Base-by-base conservation (phyloP, 164 flowering plant genomes). In the Vitis rotundifolia region DNA sequence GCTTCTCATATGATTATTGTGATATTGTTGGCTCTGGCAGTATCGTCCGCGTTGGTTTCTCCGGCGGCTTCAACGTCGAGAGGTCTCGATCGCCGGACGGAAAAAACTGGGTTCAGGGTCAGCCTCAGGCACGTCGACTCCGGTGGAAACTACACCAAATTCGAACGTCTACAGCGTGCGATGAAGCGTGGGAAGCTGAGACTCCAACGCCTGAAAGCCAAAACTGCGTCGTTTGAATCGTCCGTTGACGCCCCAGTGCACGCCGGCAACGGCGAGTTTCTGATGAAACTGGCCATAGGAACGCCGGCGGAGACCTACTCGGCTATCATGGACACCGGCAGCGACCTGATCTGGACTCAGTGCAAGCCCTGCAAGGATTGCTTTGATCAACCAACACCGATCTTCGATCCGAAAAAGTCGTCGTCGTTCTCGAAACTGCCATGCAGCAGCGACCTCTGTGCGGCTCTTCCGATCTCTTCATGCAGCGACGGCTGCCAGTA, bases 341-440 rank as follows among this genome's bases (percentile, higher is more conserved):
- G 99, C 64, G 99, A 94, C 68, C 69, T 94, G 55, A 83, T 91
- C 9, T 94, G 97, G 99, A 91, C 97, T 0, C 95, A 94, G 31
- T 94, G 97, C 81, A 74, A 83, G 78, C 97, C 98, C 15, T 91
- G 96, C 60, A 51, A 63, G 0, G 52, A 85, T 2, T 92, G 98
- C 67, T 89, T 61, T 51, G 66, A 82, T 26, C 92, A 88, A 49
- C 65, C 89, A 3, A 83, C 88, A 2, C 93, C 91, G 0, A 78
- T 91, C 9, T 92, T 90, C 67, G 91, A 89, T 59, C 97, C 97
- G 5, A 73, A 69, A 5, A 73, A 85, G 12, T 94, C 99, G 0
- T 79, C 89, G 0, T 72, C 96, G 3, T 94, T 79, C 77, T 76
- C 88, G 1, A 78, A 76, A 63, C 49, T 92, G 0, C 37, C 94